Evolutionary conservation across 345 rosid genomes (phyloP), one percentile per base, ranked within the genome.

Genomic region (Pugionium cornutum): DNA sequence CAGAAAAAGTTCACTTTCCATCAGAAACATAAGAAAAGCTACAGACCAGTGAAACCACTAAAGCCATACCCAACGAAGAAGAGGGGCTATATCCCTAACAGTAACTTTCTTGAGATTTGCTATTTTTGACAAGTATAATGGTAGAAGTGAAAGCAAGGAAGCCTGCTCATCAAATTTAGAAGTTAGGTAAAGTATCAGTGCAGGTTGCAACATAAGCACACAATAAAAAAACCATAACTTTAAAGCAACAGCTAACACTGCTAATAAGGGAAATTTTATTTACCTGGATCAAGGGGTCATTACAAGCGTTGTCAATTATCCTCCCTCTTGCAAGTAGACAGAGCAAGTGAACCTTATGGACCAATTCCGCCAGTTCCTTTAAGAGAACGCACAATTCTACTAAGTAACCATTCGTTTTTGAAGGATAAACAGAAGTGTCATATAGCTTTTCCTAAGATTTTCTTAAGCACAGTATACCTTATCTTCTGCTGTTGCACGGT

Each of bases 301-400:
- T 89, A 67, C 99, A 94, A 74, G 90, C 96, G 49, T 47, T 68
- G 59, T 90, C 96, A 25, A 88, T 70, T 77, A 88, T 58, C 78
- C 90, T 83, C 27, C 99, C 96, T 80, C 99, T 85, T 34, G 90
- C 92, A 78, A 94, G 90, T 66, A 94, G 77, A 78, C 96, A 90
- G 53, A 94, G 97, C 76, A 90, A 80, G 72, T 94, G 99, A 73
- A 85, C 96, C 84, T 78, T 90, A 63, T 94, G 97, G 62, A 85
- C 88, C 50, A 94, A 84, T 69, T 88, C 92, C 28, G 97, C 95
- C 40, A 79, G 67, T 83, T 83, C 97, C 99, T 94, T 79, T 48
- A 31, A 46, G 7, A 61, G 49, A 72, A 78, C 44, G 65, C 66
- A 57, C 29, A 58, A 26, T 4, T 33, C 29, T 58, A 66, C 37